These are phyloP conservation scores for Leccinum sublutescens DNA, from an alignment of 768 basidiomycete genomes.

Conservation along the genomic window DNA sequence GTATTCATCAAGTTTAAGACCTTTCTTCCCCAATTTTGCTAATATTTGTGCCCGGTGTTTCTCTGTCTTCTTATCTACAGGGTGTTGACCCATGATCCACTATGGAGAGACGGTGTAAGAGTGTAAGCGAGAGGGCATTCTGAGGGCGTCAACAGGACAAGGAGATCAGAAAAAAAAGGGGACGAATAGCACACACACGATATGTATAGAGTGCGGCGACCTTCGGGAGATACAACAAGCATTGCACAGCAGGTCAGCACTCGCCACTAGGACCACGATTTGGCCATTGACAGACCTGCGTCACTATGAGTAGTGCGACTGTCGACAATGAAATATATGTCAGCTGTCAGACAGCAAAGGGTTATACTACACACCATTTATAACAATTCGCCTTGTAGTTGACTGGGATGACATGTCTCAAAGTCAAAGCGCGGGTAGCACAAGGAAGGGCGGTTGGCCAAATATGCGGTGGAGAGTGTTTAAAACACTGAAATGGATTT, in stretches of 20 bases:
- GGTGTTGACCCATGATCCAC: slow-evolving; percentile 63
- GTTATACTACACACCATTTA: slow-evolving; percentile 38
- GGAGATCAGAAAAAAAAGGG: not conserved
- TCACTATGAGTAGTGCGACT: slow-evolving; percentile 53
- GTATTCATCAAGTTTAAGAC: slow-evolving; percentile 84
- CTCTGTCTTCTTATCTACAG: slow-evolving; percentile 57
- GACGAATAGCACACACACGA: slow-evolving; percentile 45
- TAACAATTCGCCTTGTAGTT: slow-evolving; percentile 41
- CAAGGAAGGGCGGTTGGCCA: not conserved
- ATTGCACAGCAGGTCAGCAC: slow-evolving; percentile 3
- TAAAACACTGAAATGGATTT: not conserved
- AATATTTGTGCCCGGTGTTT: slow-evolving; percentile 70
- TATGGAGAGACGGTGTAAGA: slow-evolving; percentile 23
- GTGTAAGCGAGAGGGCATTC: not conserved
- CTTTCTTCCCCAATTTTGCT: slow-evolving; percentile 66
- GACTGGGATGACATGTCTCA: slow-evolving; percentile 28
- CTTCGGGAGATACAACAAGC: slow-evolving; percentile 37
- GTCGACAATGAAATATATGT: slow-evolving; percentile 7
- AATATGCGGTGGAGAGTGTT: not conserved
- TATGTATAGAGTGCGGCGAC: slow-evolving; percentile 78
- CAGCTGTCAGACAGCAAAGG: slow-evolving; percentile 2
- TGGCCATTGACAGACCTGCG: slow-evolving; percentile 42
- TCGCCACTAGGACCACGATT: not conserved
- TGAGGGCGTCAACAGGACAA: not conserved
- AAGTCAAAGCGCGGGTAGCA: not conserved